phyloP scores from a whole-genome alignment of 2,329 filamentous ascomycete species.

The Mycosphaerella sp. region DNA sequence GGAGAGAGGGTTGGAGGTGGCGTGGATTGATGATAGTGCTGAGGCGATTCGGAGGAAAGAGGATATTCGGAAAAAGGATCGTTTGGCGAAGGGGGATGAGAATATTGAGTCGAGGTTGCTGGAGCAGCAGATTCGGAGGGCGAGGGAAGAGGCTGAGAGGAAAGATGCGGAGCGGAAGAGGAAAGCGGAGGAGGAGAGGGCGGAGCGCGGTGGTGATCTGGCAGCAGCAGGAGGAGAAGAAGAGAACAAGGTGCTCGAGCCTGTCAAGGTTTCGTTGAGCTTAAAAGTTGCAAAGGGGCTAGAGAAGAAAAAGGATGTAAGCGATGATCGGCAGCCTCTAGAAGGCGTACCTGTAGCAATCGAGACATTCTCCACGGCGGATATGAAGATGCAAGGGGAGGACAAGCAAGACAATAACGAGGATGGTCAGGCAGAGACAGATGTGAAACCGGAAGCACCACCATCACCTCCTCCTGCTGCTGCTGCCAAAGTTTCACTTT shows the following conservation, averaged over 20 bases:
- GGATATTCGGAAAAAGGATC: constrained; percentile 73
- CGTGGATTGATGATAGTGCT: constrained; percentile 87
- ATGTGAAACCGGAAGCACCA: too few species aligned
- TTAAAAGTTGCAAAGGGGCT: constrained; percentile 26
- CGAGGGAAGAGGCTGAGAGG: constrained; percentile 58
- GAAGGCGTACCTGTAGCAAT: constrained; percentile 27
- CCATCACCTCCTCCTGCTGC: constrained; percentile 14
- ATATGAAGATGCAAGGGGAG: constrained; percentile 6
- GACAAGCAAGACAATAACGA: constrained; percentile 6
- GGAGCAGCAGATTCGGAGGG: constrained; percentile 73
- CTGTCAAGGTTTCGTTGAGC: constrained; percentile 35
- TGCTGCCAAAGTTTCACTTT: constrained; percentile 53
- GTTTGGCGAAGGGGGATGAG: constrained; percentile 84
- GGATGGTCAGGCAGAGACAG: constrained; percentile 23
- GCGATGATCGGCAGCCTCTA: neutral
- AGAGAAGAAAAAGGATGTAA: constrained; percentile 13
- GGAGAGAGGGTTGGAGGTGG: constrained; percentile 75
- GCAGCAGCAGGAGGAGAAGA: constrained; percentile 27
- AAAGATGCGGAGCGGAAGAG: constrained; percentile 45
- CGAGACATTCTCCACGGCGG: constrained; percentile 26
- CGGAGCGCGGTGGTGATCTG: constrained; percentile 1
- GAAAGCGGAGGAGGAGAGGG: constrained; percentile 34
- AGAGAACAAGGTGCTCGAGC: constrained; percentile 35
- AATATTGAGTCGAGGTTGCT: constrained; percentile 80
- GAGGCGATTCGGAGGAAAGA: constrained; percentile 76